phyloP scores from a whole-genome alignment of 176 grass and related monocot genomes.

The Pharus latifolius region DNA sequence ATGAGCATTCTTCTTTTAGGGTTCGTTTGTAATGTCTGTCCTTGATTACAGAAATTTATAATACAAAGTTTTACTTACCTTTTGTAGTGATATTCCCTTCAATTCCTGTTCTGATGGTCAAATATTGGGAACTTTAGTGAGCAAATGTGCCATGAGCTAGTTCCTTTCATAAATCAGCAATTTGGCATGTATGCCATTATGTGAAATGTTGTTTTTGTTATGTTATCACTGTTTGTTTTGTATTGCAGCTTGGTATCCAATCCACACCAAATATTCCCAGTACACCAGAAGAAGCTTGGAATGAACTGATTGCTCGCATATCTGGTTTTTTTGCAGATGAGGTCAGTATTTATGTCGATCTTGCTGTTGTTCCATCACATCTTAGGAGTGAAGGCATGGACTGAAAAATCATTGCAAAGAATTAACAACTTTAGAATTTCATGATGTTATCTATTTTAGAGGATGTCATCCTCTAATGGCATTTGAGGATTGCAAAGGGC shows the following conservation, averaged over 20 bases:
- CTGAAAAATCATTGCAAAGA: neutral
- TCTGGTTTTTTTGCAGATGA: constrained; percentile 57
- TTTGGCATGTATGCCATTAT: neutral
- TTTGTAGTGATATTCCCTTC: neutral
- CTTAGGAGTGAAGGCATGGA: neutral
- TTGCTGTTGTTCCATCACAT: neutral
- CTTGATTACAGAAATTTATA: neutral
- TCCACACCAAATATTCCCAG: constrained; percentile 22
- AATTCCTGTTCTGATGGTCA: neutral
- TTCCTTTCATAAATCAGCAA: neutral
- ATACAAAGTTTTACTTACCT: neutral
- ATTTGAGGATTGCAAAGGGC: neutral
- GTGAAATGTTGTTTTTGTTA: neutral
- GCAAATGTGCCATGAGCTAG: neutral
- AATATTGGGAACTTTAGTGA: neutral
- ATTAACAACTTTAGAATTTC: neutral
- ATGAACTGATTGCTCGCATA: constrained; percentile 71
- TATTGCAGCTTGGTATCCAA: constrained; percentile 69
- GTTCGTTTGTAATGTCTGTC: neutral
- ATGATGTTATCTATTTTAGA: neutral
- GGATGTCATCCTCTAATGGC: neutral
- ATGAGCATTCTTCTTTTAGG: neutral
- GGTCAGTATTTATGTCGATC: constrained; percentile 25
- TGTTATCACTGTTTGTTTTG: constrained; percentile 2
- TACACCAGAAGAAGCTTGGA: constrained; percentile 74